Conservation (phyloP, 2,329 filamentous ascomycete species). For the Conoideocrella luteorostrata region DNA sequence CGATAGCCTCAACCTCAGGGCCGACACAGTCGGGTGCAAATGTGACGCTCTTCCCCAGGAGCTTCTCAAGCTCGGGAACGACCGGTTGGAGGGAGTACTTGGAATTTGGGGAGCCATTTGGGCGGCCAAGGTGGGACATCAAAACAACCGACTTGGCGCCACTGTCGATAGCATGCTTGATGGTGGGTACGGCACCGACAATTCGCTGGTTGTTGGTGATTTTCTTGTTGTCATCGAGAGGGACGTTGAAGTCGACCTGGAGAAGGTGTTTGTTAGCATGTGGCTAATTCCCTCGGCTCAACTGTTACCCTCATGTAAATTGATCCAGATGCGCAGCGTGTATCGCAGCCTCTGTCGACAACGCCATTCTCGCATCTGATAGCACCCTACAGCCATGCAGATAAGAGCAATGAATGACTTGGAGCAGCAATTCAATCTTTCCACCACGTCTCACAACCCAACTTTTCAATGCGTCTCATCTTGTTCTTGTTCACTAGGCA, state of each 20-base stretch:
- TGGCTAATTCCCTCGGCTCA: too few species aligned
- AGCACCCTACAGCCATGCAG: too few species aligned
- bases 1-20: conserved; percentile 79
- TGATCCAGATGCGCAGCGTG: too few species aligned
- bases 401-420: too few species aligned
- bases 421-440: too few species aligned
- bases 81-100: conserved; percentile 97
- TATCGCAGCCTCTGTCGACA: too few species aligned
- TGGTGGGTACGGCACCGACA: conserved; percentile 87
- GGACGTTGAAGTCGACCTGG: conserved; percentile 99
- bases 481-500: background rate
- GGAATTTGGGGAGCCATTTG: conserved; percentile 78
- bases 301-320: too few species aligned
- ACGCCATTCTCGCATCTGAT: too few species aligned
- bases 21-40: conserved; percentile 91
- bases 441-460: conserved; percentile 9
- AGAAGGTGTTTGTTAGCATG: too few species aligned
- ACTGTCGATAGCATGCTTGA: conserved; percentile 87
- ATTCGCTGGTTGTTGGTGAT: conserved; percentile 99
- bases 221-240: conserved; percentile 85
- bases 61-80: conserved; percentile 84
- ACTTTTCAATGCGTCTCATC: background rate
- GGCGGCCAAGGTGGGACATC: conserved; percentile 97
- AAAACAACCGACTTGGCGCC: conserved; percentile 89
- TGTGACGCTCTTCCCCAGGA: conserved; percentile 74